Evolutionary conservation across 192 early-diverging fungal genomes (phyloP), one percentile per base, ranked within the genome.

Genomic region (Coemansia brasiliensis): DNA sequence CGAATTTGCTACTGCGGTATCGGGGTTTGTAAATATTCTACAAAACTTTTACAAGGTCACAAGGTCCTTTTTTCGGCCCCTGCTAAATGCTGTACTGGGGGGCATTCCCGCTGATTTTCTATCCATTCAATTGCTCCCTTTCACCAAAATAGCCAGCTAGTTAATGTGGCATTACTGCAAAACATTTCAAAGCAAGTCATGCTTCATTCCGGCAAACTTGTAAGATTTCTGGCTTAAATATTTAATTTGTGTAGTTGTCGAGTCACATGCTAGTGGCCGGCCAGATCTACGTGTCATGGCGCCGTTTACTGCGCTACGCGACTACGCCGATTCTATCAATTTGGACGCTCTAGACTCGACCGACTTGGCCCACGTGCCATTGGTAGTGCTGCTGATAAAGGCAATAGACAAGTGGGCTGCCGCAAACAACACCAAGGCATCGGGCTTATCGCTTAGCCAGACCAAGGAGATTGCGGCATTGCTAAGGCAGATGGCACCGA

Each of bases 301-400:
- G 26, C 94, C 96, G 5, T 96, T 97, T 73, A 78, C 83, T 6
- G 86, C 83, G 26, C 72, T 98, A 13, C 48, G 59, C 4, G 67
- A 61, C 1, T 89, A 85, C 70, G 85, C 76, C 3, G 73, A 86
- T 12, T 74, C 69, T 3, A 87, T 92, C 66, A 75, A 96, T 56
- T 72, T 98, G 24, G 69, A 74, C 10, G 49, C 67, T 7, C 48
- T 89, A 55, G 90, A 92, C 57, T 69, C 72, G 15, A 83, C 87
- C 35, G 87, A 87, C 35, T 81, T 86, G 65, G 87, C 81, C 18
- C 93, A 97, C 62, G 85, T 94, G 26, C 96, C 96, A 0, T 95
- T 84, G 65, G 81, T 90, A 3, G 84, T 94, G 3, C 84, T 98
- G 48, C 72, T 98, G 13, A 59, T 92, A 17, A 85, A 92, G 63